These are phyloP conservation scores for Beauveria australis DNA, from an alignment of 2,329 filamentous ascomycete genomes.

Conservation along the genomic window DNA sequence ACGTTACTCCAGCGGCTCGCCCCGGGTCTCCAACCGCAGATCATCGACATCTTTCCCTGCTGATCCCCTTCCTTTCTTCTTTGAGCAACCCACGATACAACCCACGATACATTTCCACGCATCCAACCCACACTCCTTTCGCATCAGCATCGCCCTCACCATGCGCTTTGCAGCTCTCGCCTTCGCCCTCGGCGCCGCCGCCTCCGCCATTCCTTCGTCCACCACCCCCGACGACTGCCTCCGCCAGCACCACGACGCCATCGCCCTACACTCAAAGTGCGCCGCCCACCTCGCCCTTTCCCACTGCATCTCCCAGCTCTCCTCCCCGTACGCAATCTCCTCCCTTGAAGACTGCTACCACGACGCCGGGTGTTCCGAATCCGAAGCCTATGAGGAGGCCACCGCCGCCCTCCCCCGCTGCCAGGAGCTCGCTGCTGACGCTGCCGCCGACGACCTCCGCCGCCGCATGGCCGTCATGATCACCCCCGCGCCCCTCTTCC, in stretches of 20 bases:
- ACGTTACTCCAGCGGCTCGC: constrained; percentile 7
- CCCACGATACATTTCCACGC: background rate
- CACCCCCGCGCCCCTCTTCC: background rate
- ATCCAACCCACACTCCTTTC: background rate
- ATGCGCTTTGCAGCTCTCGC: constrained; percentile 27
- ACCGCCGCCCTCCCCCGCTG: constrained; percentile 24
- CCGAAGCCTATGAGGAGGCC: constrained; percentile 23
- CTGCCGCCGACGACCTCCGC: constrained; percentile 12
- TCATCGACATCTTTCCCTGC: background rate
- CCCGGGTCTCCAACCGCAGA: constrained; percentile 6
- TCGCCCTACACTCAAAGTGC: constrained; percentile 35
- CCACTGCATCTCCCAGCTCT: constrained; percentile 32
- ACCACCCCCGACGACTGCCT: constrained; percentile 29
- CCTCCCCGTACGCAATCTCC: constrained; percentile 19
- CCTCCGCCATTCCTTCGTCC: constrained; percentile 21
- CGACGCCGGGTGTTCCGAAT: constrained; percentile 26
- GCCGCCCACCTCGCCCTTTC: constrained; percentile 33
- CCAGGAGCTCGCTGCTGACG: constrained; percentile 18
- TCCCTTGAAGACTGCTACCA: constrained; percentile 32
- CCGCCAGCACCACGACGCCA: constrained; percentile 26
- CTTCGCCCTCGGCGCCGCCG: constrained; percentile 25
- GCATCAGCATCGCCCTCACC: constrained; percentile 3
- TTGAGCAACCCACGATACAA: background rate
- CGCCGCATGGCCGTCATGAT: constrained; percentile 14
- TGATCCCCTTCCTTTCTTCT: background rate